Conservation (phyloP, 306 rosid species). For the Bauhinia variegata region DNA sequence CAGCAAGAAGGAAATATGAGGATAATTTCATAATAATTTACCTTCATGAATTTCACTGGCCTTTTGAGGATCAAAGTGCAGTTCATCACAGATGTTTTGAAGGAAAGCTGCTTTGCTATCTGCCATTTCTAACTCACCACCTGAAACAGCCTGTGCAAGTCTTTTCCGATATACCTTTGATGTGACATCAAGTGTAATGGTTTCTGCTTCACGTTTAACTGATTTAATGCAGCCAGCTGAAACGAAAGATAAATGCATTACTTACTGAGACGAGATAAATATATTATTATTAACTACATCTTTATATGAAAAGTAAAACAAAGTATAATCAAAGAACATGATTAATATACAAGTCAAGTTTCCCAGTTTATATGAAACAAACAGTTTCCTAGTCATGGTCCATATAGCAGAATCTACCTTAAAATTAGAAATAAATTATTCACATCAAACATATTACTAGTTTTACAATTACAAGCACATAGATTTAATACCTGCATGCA, state of each 20-base stretch:
- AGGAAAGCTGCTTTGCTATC: slow-evolving; percentile 97
- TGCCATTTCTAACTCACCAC: slow-evolving; percentile 78
- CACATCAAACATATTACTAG: no score
- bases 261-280: no score
- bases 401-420: not conserved
- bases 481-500: not conserved
- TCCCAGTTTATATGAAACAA: slow-evolving; percentile 20
- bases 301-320: not conserved
- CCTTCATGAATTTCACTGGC: slow-evolving; percentile 94
- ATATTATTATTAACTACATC: not conserved
- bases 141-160: slow-evolving; percentile 70
- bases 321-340: not conserved
- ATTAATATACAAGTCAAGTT: not conserved
- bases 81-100: slow-evolving; percentile 82
- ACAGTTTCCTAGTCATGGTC: not conserved
- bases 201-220: slow-evolving; percentile 86
- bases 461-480: slow-evolving; percentile 13
- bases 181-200: slow-evolving; percentile 71
- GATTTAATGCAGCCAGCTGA: slow-evolving; percentile 76
- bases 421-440: not conserved
- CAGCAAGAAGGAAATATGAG: slow-evolving; percentile 13
- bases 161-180: slow-evolving; percentile 80
- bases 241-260: slow-evolving; percentile 29
- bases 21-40: slow-evolving; percentile 29
- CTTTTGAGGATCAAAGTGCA: slow-evolving; percentile 87